A percentile compares a stretch with the other conserved stretches of the same genome.
phyloP scores from a whole-genome alignment of 176 grass and related monocot genomes.

The Oryza meridionalis region DNA sequence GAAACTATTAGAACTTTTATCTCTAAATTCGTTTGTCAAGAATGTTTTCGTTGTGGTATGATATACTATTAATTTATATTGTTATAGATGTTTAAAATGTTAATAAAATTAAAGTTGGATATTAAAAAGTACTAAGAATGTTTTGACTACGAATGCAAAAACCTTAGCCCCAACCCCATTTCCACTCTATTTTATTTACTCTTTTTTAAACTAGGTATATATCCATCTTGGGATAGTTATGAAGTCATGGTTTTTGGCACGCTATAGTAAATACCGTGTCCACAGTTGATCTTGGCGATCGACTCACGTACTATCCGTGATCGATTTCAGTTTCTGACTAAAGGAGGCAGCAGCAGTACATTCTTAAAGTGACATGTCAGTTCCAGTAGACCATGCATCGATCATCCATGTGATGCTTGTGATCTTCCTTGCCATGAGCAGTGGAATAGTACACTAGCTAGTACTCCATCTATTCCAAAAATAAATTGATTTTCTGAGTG shows the following conservation, averaged over 20 bases:
- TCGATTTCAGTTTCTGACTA: constrained; percentile 37
- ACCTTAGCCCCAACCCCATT: neutral
- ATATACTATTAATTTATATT: neutral
- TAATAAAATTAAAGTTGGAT: neutral
- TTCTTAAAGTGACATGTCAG: constrained; percentile 57
- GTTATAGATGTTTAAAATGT: neutral
- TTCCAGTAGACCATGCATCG: constrained; percentile 30
- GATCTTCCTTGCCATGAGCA: constrained; percentile 8
- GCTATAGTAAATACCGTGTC: constrained; percentile 24
- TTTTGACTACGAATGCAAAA: neutral
- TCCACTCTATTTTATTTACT: neutral
- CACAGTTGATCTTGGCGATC: constrained; percentile 18
- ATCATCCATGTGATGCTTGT: constrained; percentile 33
- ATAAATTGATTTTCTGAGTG: too few relatives aligned
- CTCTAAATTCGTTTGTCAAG: neutral
- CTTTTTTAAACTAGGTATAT: neutral
- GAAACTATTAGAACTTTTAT: too few relatives aligned
- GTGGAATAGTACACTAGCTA: too few relatives aligned
- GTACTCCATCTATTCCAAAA: too few relatives aligned
- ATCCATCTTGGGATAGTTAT: neutral
- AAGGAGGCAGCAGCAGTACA: constrained; percentile 16
- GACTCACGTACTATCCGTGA: constrained; percentile 40
- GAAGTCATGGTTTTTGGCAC: constrained; percentile 28
- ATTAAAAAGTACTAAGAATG: neutral
- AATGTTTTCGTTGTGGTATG: neutral